phyloP scores from a whole-genome alignment of 352 stramenopile species.

The Peronospora destructor region DNA sequence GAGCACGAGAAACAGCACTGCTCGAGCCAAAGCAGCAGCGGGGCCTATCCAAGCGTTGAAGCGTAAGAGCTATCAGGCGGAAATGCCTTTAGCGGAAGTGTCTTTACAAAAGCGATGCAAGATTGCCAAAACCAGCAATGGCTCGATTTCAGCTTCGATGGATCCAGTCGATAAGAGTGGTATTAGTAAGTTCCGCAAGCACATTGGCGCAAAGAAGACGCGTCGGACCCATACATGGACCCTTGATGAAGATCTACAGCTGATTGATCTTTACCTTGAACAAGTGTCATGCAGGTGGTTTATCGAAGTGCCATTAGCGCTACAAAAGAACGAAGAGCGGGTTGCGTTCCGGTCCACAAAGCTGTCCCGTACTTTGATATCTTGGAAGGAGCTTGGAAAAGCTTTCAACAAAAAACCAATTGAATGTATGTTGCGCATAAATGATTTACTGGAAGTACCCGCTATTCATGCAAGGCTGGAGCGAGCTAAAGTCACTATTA shows the following conservation, averaged over 20 bases:
- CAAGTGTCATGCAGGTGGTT: slow-evolving; percentile 70
- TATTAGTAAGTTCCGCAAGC: slow-evolving; percentile 41
- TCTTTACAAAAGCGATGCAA: slow-evolving; percentile 30
- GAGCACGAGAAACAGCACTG: slow-evolving; percentile 33
- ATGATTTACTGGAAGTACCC: slow-evolving; percentile 55
- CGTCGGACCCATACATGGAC: slow-evolving; percentile 55
- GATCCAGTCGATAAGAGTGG: slow-evolving; percentile 26
- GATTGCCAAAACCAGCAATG: slow-evolving; percentile 16
- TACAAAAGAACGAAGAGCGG: slow-evolving; percentile 57
- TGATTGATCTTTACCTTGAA: slow-evolving; percentile 73
- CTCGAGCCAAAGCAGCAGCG: slow-evolving; percentile 48
- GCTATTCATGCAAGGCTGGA: slow-evolving; percentile 56
- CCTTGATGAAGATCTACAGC: slow-evolving; percentile 47
- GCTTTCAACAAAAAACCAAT: slow-evolving; percentile 49
- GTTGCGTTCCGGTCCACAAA: slow-evolving; percentile 57
- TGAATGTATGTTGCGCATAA: slow-evolving; percentile 66
- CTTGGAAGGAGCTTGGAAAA: slow-evolving; percentile 62
- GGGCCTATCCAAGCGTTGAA: slow-evolving; percentile 43
- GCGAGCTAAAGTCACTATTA: slow-evolving; percentile 51
- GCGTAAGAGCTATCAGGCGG: slow-evolving; percentile 43
- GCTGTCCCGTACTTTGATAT: slow-evolving; percentile 53
- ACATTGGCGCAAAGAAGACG: slow-evolving; percentile 45
- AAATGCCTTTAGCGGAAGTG: slow-evolving; percentile 1
- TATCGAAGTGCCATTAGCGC: slow-evolving; percentile 62
- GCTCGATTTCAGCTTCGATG: slow-evolving; percentile 20